A percentile compares a stretch with the other conserved stretches of the same genome.
These are phyloP conservation scores for Talaromyces sp. DNA, from an alignment of 2,329 filamentous ascomycete genomes.

Conservation along the genomic window DNA sequence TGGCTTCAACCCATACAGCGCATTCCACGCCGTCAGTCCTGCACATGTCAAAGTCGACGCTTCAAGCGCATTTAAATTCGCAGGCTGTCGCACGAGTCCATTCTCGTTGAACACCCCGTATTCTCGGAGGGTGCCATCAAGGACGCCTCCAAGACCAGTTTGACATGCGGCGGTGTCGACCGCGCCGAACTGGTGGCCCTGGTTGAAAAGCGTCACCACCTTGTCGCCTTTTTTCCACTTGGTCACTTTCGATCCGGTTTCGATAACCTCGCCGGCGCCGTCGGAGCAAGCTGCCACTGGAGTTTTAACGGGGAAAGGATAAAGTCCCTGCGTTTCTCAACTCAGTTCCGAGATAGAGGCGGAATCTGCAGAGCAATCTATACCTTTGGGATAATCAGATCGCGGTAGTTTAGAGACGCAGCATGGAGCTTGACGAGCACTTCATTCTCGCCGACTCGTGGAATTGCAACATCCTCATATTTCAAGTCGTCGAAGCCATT, in stretches of 20 bases:
- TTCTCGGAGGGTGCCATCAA: slow-evolving; percentile 64
- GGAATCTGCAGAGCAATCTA: slow-evolving; percentile 31
- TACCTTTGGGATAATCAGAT: slow-evolving; percentile 42
- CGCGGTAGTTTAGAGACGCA: slow-evolving; percentile 47
- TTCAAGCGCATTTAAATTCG: slow-evolving; percentile 49
- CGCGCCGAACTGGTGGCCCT: slow-evolving; percentile 49
- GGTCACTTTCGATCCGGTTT: slow-evolving; percentile 51
- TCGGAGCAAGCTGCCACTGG: slow-evolving; percentile 31
- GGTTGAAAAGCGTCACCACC: slow-evolving; percentile 55
- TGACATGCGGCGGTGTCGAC: slow-evolving; percentile 32
- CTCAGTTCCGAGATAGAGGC: background rate
- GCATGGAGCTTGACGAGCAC: slow-evolving; percentile 63
- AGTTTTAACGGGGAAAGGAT: slow-evolving; percentile 27
- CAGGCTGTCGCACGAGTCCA: slow-evolving; percentile 61
- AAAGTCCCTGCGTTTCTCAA: slow-evolving; percentile 20
- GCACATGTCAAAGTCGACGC: slow-evolving; percentile 57
- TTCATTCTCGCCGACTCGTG: slow-evolving; percentile 62
- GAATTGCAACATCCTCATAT: slow-evolving; percentile 49
- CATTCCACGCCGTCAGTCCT: slow-evolving; percentile 47
- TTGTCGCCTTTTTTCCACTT: slow-evolving; percentile 55
- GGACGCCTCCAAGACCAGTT: slow-evolving; percentile 61
- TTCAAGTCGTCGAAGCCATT: slow-evolving; percentile 57
- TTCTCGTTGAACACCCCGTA: slow-evolving; percentile 63
- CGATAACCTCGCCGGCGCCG: slow-evolving; percentile 42
- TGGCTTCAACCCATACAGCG: slow-evolving; percentile 43